Base-by-base conservation (phyloP, 1,139 yeast species). In the Zhuliangozyma parablackwelliae region DNA sequence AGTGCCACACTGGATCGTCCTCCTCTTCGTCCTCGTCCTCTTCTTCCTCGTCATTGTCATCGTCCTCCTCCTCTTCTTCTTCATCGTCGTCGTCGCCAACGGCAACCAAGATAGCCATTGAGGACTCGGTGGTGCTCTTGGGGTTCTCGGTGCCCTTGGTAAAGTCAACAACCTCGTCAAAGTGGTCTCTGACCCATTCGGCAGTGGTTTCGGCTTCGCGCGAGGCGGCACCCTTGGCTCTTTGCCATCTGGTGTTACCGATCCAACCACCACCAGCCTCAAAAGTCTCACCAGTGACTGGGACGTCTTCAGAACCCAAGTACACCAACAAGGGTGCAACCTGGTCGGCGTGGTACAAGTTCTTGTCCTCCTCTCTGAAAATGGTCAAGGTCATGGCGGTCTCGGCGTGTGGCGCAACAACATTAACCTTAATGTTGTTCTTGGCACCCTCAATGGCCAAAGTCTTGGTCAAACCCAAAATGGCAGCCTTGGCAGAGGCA, bases 351-450 rank as follows among this genome's bases (percentile, higher is more conserved):
- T 87, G 89, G 66, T 83, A 88, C 55, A 82, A 79, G 63, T 87
- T 87, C 47, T 70, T 68, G 61, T 90, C 97, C 38, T 69, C 69
- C 43, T 82, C 84, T 38, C 80, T 75, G 68, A 90, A 87, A 37
- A 92, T 78, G 8, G 95, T 83, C 57, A 79, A 76, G 26, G 97
- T 92, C 98, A 92, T 92, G 45, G 95, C 92, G 35, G 98, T 90
- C 57, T 90, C 97, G 31, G 97, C 97, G 59, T 90, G 96, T 42
- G 98, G 98, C 33, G 97, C 97, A 60, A 89, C 83, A 34, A 80
- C 75, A 59, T 90, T 87, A 42, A 81, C 92, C 56, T 73, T 72
- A 51, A 92, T 87, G 57, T 83, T 81, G 56, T 69, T 59, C 63
- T 78, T 88, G 43, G 80, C 79, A 53, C 98, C 98, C 67, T 92